Conservation (phyloP, 805 yeast species). For the Nakazawaea wyomingensis region DNA sequence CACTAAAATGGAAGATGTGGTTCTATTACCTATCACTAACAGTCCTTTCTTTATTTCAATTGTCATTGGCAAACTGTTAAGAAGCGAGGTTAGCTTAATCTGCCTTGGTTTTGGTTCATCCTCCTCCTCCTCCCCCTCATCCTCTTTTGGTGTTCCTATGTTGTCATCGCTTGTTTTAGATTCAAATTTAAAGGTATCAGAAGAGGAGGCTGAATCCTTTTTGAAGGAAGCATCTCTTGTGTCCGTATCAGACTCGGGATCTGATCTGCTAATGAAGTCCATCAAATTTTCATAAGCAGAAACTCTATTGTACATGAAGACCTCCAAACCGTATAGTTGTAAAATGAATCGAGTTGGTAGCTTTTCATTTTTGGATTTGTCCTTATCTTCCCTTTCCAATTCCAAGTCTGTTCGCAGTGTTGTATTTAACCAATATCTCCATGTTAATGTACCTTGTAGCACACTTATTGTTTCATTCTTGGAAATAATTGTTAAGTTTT, state of each 20-base stretch:
- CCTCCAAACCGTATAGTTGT: conserved; percentile 71
- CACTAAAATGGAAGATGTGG: conserved; percentile 69
- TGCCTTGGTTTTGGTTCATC: not conserved
- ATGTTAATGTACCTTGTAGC: conserved; percentile 69
- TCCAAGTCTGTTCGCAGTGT: conserved; percentile 17
- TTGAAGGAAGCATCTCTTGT: not conserved
- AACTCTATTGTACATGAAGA: conserved; percentile 77
- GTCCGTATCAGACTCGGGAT: conserved; percentile 3
- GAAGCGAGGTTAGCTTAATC: conserved; percentile 15
- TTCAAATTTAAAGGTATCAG: not conserved
- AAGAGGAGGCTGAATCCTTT: not conserved
- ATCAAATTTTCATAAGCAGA: conserved; percentile 67
- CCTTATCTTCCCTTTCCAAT: conserved; percentile 14
- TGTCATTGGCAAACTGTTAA: conserved; percentile 55
- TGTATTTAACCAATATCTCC: conserved; percentile 77
- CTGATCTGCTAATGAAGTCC: conserved; percentile 19
- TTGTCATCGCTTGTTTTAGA: not conserved
- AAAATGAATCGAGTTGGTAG: conserved; percentile 55
- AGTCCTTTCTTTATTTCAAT: conserved; percentile 62
- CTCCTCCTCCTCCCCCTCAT: not conserved
- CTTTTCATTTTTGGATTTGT: conserved; percentile 32
- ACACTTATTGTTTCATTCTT: conserved; percentile 67
- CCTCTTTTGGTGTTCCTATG: not conserved
- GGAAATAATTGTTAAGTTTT: conserved; percentile 70
- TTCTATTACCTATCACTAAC: conserved; percentile 70